Evolutionary conservation across 345 rosid species (phyloP).

Genomic region (Eucalyptus grandis): DNA sequence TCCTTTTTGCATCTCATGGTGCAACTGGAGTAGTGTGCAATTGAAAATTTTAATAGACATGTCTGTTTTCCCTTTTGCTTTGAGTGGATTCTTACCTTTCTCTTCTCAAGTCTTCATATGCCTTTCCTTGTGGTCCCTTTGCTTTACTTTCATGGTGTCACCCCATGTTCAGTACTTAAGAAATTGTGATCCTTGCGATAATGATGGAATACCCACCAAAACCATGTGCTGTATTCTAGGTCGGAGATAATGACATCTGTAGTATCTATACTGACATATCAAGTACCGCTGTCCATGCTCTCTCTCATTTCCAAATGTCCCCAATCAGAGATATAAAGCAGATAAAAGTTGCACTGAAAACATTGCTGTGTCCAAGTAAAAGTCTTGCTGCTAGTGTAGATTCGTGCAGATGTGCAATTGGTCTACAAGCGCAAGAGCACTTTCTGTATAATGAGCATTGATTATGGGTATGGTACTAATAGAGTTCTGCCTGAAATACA

Average conservation of each 20-base stretch:
- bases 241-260: background rate
- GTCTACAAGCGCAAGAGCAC: background rate
- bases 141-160: background rate
- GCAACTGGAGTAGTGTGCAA: background rate
- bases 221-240: background rate
- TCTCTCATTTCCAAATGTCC: background rate
- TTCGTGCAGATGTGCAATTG: background rate
- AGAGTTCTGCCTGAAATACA: background rate
- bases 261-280: background rate
- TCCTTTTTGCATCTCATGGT: background rate
- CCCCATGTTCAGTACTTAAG: background rate
- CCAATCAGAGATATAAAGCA: background rate
- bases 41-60: background rate
- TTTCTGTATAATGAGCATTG: background rate
- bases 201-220: background rate
- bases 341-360: background rate
- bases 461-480: background rate
- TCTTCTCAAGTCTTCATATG: background rate
- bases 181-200: background rate
- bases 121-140: background rate
- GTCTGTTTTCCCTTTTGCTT: background rate
- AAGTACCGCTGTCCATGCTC: background rate
- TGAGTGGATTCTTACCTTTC: background rate
- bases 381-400: background rate
- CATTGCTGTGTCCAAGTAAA: background rate